A percentile compares a stretch with the other conserved stretches of the same genome.
Conservation (phyloP, 2,329 filamentous ascomycete species). For the Colletotrichum sansevieriae region DNA sequence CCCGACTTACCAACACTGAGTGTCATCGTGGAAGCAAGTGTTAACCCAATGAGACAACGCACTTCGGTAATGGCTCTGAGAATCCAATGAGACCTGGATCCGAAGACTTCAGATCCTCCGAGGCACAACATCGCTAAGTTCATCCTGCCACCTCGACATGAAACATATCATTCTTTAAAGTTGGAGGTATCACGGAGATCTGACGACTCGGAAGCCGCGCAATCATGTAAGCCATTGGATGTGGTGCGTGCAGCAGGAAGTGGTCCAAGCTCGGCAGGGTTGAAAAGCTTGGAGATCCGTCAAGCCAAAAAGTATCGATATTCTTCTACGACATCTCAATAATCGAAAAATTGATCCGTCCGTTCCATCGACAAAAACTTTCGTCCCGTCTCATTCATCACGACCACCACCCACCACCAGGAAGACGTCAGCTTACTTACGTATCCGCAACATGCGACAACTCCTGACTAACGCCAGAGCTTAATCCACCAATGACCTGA, state of each 20-base stretch:
- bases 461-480: slow-evolving; percentile 8
- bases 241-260: slow-evolving; percentile 1
- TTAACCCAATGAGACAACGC: background rate
- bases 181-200: slow-evolving; percentile 1
- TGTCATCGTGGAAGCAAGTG: background rate
- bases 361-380: background rate
- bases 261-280: slow-evolving; percentile 28
- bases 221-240: background rate
- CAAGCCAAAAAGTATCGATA: background rate
- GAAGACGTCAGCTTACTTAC: slow-evolving; percentile 7
- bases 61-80: background rate
- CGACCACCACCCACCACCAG: background rate
- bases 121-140: slow-evolving; percentile 15
- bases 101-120: slow-evolving; percentile 13
- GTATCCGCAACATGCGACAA: slow-evolving; percentile 7
- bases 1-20: background rate
- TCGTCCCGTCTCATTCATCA: background rate
- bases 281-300: background rate
- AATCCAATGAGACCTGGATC: background rate
- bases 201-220: slow-evolving; percentile 2
- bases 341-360: slow-evolving; percentile 1
- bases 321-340: background rate
- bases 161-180: background rate
- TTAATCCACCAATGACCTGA: background rate
- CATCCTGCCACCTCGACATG: slow-evolving; percentile 12